A percentile compares a stretch with the other conserved stretches of the same genome.
These are phyloP conservation scores for Lipomyces yamanashiensis DNA, from an alignment of 805 yeast species.

Conservation along the genomic window DNA sequence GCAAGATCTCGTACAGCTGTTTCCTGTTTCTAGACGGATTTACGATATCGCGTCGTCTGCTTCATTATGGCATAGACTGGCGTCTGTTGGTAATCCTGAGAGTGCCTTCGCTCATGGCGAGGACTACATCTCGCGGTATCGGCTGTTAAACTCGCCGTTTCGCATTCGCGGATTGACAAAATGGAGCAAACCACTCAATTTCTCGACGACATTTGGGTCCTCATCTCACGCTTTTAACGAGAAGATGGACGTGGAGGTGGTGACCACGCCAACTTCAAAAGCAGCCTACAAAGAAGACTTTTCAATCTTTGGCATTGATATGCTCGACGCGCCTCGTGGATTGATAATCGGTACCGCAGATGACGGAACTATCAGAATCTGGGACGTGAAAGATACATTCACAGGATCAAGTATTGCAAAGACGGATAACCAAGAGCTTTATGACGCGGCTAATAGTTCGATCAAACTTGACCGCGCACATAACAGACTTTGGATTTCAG, in stretches of 20 bases:
- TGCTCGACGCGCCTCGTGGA: conserved; percentile 16
- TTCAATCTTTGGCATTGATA: conserved; percentile 11
- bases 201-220: neutral
- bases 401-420: conserved; percentile 11
- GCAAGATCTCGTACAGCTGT: conserved; percentile 16
- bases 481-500: conserved; percentile 25
- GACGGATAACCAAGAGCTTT: conserved; percentile 8
- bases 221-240: neutral
- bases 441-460: conserved; percentile 6
- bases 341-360: conserved; percentile 29
- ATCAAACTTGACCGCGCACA: conserved; percentile 14
- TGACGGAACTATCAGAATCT: conserved; percentile 21
- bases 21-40: conserved; percentile 22
- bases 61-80: conserved; percentile 25
- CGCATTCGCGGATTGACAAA: conserved; percentile 17
- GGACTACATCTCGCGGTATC: conserved; percentile 27
- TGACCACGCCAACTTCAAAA: neutral
- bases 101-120: conserved; percentile 12
- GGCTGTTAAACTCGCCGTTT: conserved; percentile 22
- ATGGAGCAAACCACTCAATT: neutral
- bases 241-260: neutral
- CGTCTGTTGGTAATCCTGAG: neutral
- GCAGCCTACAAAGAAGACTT: conserved; percentile 1
- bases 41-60: conserved; percentile 20
- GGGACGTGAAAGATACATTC: conserved; percentile 16